These are phyloP conservation scores for Neonectria faginata DNA, from an alignment of 2,329 filamentous ascomycete genomes.

Conservation along the genomic window DNA sequence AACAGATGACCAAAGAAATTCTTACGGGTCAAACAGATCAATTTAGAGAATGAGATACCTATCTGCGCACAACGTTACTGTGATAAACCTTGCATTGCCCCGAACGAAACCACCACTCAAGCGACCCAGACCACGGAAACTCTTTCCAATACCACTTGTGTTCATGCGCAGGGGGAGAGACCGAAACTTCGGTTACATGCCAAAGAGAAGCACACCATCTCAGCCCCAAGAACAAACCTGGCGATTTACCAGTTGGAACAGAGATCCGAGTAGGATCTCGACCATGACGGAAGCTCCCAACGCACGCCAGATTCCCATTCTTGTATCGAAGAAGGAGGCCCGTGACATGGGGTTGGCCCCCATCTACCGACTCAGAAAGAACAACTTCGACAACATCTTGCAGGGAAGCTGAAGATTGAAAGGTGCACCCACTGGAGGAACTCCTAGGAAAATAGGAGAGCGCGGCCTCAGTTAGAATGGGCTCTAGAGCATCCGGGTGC, in stretches of 20 bases:
- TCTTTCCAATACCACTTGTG: too few species aligned
- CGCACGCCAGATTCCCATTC: not conserved
- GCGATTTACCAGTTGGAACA: too few species aligned
- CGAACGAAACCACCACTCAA: conserved; percentile 1
- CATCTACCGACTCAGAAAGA: not conserved
- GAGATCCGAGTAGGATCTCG: too few species aligned
- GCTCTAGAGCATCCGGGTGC: not conserved
- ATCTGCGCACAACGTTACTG: too few species aligned
- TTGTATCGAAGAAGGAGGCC: conserved; percentile 16
- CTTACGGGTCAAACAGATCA: too few species aligned
- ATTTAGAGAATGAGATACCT: too few species aligned
- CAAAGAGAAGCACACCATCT: too few species aligned
- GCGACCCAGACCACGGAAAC: not conserved
- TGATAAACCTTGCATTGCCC: not conserved
- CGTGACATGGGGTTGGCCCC: not conserved
- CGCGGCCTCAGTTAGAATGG: not conserved
- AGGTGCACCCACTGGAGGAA: not conserved
- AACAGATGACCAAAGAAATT: too few species aligned
- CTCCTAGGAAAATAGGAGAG: not conserved
- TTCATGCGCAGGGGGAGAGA: too few species aligned
- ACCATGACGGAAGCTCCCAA: too few species aligned
- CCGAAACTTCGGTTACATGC: too few species aligned
- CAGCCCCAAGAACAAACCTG: too few species aligned
- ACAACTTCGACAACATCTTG: conserved; percentile 1
- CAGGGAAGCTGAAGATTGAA: conserved; percentile 6